Evolutionary conservation across 163 green algal genomes (phyloP).

Genomic region (Scenedesmus sp.): DNA sequence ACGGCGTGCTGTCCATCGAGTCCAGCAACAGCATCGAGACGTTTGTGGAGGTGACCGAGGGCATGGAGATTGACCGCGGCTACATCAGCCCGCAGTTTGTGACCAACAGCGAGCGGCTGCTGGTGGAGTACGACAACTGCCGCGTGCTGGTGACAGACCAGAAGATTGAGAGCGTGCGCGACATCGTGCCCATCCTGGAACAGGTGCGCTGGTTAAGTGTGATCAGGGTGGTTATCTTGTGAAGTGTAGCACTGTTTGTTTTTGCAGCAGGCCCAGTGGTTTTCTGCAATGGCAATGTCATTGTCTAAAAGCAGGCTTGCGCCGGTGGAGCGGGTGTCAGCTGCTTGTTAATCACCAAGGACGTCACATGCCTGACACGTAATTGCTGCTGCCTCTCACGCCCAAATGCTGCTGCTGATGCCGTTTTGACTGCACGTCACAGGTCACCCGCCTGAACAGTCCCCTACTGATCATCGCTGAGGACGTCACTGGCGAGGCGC

Average conservation of each 20-base stretch:
- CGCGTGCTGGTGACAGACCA: constrained; percentile 62
- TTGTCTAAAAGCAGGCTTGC: no score
- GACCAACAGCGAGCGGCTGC: constrained; percentile 94
- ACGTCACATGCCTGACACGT: no score
- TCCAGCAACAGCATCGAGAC: constrained; percentile 88
- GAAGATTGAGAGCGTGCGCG: constrained; percentile 71
- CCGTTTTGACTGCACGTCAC: constrained; percentile 44
- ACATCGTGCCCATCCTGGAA: constrained; percentile 79
- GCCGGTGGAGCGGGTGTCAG: no score
- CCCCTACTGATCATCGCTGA: constrained; percentile 96
- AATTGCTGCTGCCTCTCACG: no score
- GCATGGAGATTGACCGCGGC: constrained; percentile 99
- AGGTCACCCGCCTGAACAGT: constrained; percentile 83
- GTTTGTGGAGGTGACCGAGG: constrained; percentile 96
- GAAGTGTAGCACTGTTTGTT: no score
- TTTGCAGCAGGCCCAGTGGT: no score
- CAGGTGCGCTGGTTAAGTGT: constrained; percentile 51
- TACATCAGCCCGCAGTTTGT: constrained; percentile 99
- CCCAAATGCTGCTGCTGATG: neutral
- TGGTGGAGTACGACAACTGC: constrained; percentile 96
- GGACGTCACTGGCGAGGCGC: constrained; percentile 94
- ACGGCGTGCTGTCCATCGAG: constrained; percentile 96
- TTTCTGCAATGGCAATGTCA: no score
- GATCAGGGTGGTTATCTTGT: no score
- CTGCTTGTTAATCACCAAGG: no score